phyloP scores from a whole-genome alignment of 805 yeast species.

The Ogataea paradorogensis region DNA sequence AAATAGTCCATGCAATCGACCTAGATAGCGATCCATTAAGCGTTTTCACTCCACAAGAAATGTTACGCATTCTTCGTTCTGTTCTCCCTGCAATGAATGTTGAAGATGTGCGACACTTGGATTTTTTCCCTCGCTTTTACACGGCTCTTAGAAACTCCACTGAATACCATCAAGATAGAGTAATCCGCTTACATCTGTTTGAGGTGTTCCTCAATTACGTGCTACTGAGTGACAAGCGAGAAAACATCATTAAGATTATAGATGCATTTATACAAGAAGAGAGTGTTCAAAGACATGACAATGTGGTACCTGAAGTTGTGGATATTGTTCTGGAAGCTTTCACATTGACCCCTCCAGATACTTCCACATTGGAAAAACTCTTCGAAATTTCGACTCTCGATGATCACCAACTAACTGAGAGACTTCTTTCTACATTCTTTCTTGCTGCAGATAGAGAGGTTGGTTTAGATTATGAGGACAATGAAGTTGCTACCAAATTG shows the following conservation, averaged over 20 bases:
- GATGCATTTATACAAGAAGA: slow-evolving; percentile 31
- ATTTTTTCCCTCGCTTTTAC: slow-evolving; percentile 36
- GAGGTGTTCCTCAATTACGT: slow-evolving; percentile 34
- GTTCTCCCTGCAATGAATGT: slow-evolving; percentile 29
- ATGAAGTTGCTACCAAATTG: slow-evolving; percentile 23
- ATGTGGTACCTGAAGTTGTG: slow-evolving; percentile 24
- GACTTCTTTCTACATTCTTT: slow-evolving; percentile 18
- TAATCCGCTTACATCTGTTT: slow-evolving; percentile 29
- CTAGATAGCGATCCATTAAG: slow-evolving; percentile 25
- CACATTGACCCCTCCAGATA: slow-evolving; percentile 28
- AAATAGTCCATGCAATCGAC: slow-evolving; percentile 31
- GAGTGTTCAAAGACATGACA: slow-evolving; percentile 8
- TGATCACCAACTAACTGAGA: neutral
- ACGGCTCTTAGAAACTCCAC: slow-evolving; percentile 27
- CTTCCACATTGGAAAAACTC: slow-evolving; percentile 24
- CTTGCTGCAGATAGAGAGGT: slow-evolving; percentile 31
- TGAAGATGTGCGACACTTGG: slow-evolving; percentile 27
- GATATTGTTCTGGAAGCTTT: slow-evolving; percentile 32
- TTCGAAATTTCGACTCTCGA: slow-evolving; percentile 6
- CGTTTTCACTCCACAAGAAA: slow-evolving; percentile 21
- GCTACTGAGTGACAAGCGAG: slow-evolving; percentile 29
- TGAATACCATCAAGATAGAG: slow-evolving; percentile 19
- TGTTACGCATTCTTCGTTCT: slow-evolving; percentile 23
- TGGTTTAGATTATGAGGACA: slow-evolving; percentile 26
- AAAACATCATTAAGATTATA: slow-evolving; percentile 23